Percentiles rank a stretch among this genome's conserved stretches.
Evolutionary conservation across 768 basidiomycete genomes (phyloP).

Genomic region (Lactarius hatsudake): DNA sequence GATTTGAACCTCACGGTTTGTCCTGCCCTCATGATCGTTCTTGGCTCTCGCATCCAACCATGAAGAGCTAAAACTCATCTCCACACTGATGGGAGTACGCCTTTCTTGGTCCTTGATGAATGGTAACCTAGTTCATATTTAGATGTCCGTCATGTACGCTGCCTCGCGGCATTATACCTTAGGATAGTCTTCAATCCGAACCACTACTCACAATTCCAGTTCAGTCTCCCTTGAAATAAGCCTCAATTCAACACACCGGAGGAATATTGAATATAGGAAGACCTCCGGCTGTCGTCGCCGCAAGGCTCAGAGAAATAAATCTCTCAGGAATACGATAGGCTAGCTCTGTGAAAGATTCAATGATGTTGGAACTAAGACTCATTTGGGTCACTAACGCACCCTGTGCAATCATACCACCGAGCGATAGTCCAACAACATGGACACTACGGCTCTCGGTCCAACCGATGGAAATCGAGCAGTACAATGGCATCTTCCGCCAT

Average conservation of each 20-base stretch:
- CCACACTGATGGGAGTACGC: slow-evolving; percentile 50
- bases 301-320: slow-evolving; percentile 61
- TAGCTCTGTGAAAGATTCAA: slow-evolving; percentile 49
- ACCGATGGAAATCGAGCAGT: slow-evolving; percentile 62
- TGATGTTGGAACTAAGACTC: background rate
- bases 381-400: slow-evolving; percentile 38
- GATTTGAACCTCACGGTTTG: slow-evolving; percentile 58
- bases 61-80: slow-evolving; percentile 55
- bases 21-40: slow-evolving; percentile 54
- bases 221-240: background rate
- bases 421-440: slow-evolving; percentile 69
- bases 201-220: slow-evolving; percentile 23
- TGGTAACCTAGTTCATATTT: slow-evolving; percentile 35
- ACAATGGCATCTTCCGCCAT: slow-evolving; percentile 77
- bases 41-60: slow-evolving; percentile 60
- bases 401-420: slow-evolving; percentile 86
- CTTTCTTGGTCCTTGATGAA: slow-evolving; percentile 40
- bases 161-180: slow-evolving; percentile 1
- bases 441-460: slow-evolving; percentile 65
- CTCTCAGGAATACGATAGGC: slow-evolving; percentile 63
- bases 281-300: slow-evolving; percentile 71
- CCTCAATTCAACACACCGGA: slow-evolving; percentile 45
- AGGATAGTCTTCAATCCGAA: slow-evolving; percentile 22
- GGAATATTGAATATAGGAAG: slow-evolving; percentile 56
- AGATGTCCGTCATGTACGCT: no score